phyloP scores from a whole-genome alignment of 495 filamentous ascomycete species.

The Aspergillus ellipticus region DNA sequence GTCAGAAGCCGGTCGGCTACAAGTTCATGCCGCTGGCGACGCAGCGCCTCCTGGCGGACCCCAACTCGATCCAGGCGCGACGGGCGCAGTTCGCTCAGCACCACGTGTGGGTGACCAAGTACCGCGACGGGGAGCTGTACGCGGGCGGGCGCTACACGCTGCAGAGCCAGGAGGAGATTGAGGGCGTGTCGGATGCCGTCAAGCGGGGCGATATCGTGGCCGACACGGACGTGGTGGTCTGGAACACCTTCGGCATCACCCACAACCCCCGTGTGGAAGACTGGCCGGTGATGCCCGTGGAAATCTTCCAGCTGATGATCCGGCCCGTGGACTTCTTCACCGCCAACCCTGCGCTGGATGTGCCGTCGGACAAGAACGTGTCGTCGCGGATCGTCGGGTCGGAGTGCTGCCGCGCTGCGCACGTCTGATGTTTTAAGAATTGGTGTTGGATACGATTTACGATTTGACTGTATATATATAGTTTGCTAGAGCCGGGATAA shows the following conservation, averaged over 20 bases:
- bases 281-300: slow-evolving; percentile 65
- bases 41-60: slow-evolving; percentile 76
- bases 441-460: slow-evolving; percentile 7
- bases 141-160: slow-evolving; percentile 86
- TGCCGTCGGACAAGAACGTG: slow-evolving; percentile 56
- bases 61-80: slow-evolving; percentile 65
- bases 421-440: slow-evolving; percentile 23
- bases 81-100: slow-evolving; percentile 86
- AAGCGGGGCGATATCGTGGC: slow-evolving; percentile 52
- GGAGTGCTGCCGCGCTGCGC: slow-evolving; percentile 29
- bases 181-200: slow-evolving; percentile 56
- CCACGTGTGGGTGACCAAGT: slow-evolving; percentile 78
- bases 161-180: slow-evolving; percentile 60
- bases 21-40: slow-evolving; percentile 74
- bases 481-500: background rate
- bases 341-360: slow-evolving; percentile 70
- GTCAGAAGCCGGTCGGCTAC: slow-evolving; percentile 73
- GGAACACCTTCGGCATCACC: slow-evolving; percentile 59
- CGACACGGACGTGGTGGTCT: slow-evolving; percentile 46
- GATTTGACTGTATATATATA: slow-evolving; percentile 8
- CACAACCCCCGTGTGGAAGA: slow-evolving; percentile 62
- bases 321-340: slow-evolving; percentile 75
- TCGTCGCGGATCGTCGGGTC: slow-evolving; percentile 44
- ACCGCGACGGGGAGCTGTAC: slow-evolving; percentile 76
- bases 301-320: slow-evolving; percentile 62